phyloP scores from a whole-genome alignment of 257 asterid species.

The Jacaranda mimosifolia region DNA sequence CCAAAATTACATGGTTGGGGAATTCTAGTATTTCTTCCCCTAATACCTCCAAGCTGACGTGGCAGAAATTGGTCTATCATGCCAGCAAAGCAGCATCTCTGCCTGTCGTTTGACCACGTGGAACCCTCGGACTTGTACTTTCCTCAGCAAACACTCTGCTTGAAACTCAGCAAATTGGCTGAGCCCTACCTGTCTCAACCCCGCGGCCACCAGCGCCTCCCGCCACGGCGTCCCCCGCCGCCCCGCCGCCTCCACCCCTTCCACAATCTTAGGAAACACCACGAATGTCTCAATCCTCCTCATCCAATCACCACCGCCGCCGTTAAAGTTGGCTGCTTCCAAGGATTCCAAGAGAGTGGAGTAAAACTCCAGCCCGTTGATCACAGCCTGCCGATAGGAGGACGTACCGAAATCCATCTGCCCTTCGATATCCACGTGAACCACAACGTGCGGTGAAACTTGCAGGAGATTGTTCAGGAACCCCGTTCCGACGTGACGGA shows the following conservation, averaged over 20 bases:
- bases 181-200: constrained; percentile 66
- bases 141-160: constrained; percentile 70
- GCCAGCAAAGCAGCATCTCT: constrained; percentile 91
- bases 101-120: constrained; percentile 69
- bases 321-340: constrained; percentile 56
- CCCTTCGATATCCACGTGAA: constrained; percentile 69
- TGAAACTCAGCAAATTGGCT: constrained; percentile 76
- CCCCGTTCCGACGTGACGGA: constrained; percentile 61
- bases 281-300: constrained; percentile 65
- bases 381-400: constrained; percentile 67
- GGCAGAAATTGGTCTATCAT: constrained; percentile 68
- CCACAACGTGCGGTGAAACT: constrained; percentile 68
- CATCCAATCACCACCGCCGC: constrained; percentile 59
- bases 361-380: constrained; percentile 78
- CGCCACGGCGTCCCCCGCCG: constrained; percentile 56
- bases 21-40: constrained; percentile 16
- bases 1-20: neutral
- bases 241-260: constrained; percentile 60
- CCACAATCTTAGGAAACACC: constrained; percentile 66
- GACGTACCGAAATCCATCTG: constrained; percentile 49
- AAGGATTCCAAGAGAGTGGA: constrained; percentile 71
- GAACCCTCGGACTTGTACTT: constrained; percentile 69
- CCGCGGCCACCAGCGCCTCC: constrained; percentile 70
- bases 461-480: constrained; percentile 68
- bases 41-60: constrained; percentile 78